Percentiles rank a stretch among this genome's conserved stretches.
These are phyloP conservation scores for Fraxinus quadrangulata DNA, from an alignment of 257 asterid genomes.

Conservation along the genomic window DNA sequence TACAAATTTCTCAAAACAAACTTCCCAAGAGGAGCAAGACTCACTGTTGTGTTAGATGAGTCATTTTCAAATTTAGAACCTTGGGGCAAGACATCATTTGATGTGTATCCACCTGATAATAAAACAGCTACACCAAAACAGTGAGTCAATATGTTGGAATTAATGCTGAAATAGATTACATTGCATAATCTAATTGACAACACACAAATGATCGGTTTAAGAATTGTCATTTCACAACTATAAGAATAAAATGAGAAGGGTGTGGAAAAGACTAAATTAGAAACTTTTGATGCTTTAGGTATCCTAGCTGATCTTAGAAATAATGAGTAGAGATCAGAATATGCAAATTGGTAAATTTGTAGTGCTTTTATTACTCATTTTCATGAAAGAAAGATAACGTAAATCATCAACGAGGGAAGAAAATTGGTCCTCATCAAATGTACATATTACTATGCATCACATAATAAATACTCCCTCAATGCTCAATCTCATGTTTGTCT, in stretches of 20 bases:
- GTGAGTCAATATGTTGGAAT: slow-evolving; percentile 22
- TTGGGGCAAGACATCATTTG: slow-evolving; percentile 60
- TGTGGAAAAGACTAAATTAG: background rate
- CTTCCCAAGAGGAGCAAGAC: slow-evolving; percentile 37
- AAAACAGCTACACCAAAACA: slow-evolving; percentile 58
- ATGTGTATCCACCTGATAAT: slow-evolving; percentile 77
- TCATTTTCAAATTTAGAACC: slow-evolving; percentile 64
- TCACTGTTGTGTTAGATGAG: slow-evolving; percentile 88
- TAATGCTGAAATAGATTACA: slow-evolving; percentile 22
- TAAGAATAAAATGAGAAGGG: slow-evolving; percentile 3
- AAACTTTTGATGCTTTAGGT: background rate
- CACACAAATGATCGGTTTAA: too few relatives aligned
- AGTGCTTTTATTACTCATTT: background rate
- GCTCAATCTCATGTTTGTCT: background rate
- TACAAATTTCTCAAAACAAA: slow-evolving; percentile 11
- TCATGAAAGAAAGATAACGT: background rate
- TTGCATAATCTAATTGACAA: slow-evolving; percentile 4
- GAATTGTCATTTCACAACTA: background rate
- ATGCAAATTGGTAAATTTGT: background rate
- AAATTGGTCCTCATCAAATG: background rate
- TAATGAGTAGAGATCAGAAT: slow-evolving; percentile 2
- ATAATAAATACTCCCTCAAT: background rate
- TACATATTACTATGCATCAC: background rate
- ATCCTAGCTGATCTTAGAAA: slow-evolving; percentile 3
- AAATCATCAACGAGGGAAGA: background rate